These are phyloP conservation scores for Pichia sp. DNA, from an alignment of 1,139 yeast species.

Conservation along the genomic window DNA sequence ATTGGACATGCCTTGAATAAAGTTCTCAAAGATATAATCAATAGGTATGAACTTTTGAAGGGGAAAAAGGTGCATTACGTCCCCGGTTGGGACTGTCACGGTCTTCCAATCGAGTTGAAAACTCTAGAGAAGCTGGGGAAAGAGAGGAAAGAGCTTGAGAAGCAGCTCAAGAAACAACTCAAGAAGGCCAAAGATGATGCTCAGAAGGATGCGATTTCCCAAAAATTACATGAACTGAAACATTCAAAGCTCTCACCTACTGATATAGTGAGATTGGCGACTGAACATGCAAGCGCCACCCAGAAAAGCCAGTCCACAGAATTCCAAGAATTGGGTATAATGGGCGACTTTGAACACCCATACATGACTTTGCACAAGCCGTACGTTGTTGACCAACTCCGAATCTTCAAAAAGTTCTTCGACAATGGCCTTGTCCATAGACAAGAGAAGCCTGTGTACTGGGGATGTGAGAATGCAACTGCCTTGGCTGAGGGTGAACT, in stretches of 20 bases:
- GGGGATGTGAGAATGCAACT: conserved; percentile 93
- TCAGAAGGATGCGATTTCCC: conserved; percentile 14
- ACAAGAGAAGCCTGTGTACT: conserved; percentile 90
- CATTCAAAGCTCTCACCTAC: conserved; percentile 31
- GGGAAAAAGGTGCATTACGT: conserved; percentile 60
- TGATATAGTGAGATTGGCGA: conserved; percentile 59
- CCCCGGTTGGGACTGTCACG: conserved; percentile 99
- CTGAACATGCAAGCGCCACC: conserved; percentile 59
- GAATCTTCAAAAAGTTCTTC: conserved; percentile 60
- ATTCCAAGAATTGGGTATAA: conserved; percentile 65
- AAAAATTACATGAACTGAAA: conserved; percentile 15
- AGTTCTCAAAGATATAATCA: conserved; percentile 76
- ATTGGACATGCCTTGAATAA: conserved; percentile 93
- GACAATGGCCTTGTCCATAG: conserved; percentile 65
- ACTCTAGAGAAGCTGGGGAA: conserved; percentile 45
- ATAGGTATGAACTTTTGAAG: conserved; percentile 57
- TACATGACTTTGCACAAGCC: conserved; percentile 66
- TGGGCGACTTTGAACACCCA: conserved; percentile 73
- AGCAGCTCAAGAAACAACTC: conserved; percentile 30
- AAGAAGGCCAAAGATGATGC: conserved; percentile 15
- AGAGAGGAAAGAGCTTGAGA: conserved; percentile 26
- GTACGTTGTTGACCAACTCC: conserved; percentile 70
- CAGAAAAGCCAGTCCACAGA: conserved; percentile 55
- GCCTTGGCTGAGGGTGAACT: conserved; percentile 96
- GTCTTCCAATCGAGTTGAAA: conserved; percentile 89